Evolutionary conservation across 352 stramenopile species (phyloP).

Genomic region (Globisporangium carolinianum): DNA sequence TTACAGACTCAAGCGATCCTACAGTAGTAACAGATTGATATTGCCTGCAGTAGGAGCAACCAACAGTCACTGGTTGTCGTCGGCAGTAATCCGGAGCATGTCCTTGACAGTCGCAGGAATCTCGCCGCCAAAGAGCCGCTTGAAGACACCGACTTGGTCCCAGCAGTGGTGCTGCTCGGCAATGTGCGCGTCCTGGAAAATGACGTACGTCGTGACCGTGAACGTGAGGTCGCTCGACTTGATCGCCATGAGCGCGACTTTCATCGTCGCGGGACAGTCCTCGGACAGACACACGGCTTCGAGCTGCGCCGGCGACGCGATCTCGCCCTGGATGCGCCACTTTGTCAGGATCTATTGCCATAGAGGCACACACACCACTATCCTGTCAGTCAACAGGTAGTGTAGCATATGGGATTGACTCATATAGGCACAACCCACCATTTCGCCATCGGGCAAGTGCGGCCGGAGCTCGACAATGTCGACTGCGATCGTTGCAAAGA

Average conservation of each 20-base stretch:
- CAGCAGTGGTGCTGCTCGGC: conserved; percentile 76
- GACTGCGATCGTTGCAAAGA: conserved; percentile 69
- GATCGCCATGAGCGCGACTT: conserved; percentile 59
- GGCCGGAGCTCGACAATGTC: conserved; percentile 76
- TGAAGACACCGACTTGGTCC: conserved; percentile 80
- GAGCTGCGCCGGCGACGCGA: conserved; percentile 52
- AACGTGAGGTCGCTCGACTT: conserved; percentile 80
- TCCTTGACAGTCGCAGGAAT: conserved; percentile 47
- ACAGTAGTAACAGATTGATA: no score
- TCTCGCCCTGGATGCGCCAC: conserved; percentile 77
- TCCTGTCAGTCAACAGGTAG: no score
- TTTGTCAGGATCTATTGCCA: conserved; percentile 57
- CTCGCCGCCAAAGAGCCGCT: conserved; percentile 70
- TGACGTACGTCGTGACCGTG: conserved; percentile 78
- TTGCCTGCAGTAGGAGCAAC: no score
- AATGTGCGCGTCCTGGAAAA: conserved; percentile 68
- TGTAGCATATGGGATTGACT: no score
- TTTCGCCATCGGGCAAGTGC: conserved; percentile 68
- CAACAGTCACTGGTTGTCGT: no score
- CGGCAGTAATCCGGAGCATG: conserved; percentile 39
- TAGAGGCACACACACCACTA: neutral
- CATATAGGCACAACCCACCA: conserved; percentile 18
- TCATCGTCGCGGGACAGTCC: conserved; percentile 64
- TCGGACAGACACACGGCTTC: conserved; percentile 57
- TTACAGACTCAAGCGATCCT: no score